Conservation (phyloP, 768 basidiomycete genomes). For the Epithele typhae region DNA sequence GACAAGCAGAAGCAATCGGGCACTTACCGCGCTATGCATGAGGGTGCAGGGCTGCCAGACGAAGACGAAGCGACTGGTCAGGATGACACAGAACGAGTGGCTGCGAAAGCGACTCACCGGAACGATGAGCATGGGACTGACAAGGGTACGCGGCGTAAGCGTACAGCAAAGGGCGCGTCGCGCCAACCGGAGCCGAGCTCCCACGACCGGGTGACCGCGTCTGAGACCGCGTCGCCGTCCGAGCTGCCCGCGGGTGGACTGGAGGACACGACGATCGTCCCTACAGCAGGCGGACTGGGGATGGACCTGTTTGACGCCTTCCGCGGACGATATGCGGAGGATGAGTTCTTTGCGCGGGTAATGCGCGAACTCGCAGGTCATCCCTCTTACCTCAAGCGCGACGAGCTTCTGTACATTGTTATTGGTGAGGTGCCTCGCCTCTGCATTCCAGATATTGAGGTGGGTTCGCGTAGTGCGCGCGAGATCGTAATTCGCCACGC, state of each 20-base stretch:
- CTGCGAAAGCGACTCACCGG: no score
- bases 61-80: no score
- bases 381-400: conserved; percentile 21
- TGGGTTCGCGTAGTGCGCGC: conserved; percentile 12
- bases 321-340: conserved; percentile 21
- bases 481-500: conserved; percentile 33
- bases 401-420: conserved; percentile 21
- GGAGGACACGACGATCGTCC: background rate
- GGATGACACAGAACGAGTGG: background rate
- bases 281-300: background rate
- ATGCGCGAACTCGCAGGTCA: conserved; percentile 17
- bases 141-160: no score
- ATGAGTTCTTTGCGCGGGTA: conserved; percentile 28
- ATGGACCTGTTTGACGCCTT: conserved; percentile 10
- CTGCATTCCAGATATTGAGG: conserved; percentile 23
- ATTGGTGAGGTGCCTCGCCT: background rate
- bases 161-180: background rate
- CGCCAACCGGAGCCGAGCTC: no score
- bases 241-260: background rate
- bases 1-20: background rate
- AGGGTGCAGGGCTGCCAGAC: no score
- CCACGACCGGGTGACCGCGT: no score
- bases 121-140: no score
- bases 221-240: no score
- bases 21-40: background rate